phyloP scores from a whole-genome alignment of 2,329 filamentous ascomycete genomes.

The Ophiostoma angusticollis region DNA sequence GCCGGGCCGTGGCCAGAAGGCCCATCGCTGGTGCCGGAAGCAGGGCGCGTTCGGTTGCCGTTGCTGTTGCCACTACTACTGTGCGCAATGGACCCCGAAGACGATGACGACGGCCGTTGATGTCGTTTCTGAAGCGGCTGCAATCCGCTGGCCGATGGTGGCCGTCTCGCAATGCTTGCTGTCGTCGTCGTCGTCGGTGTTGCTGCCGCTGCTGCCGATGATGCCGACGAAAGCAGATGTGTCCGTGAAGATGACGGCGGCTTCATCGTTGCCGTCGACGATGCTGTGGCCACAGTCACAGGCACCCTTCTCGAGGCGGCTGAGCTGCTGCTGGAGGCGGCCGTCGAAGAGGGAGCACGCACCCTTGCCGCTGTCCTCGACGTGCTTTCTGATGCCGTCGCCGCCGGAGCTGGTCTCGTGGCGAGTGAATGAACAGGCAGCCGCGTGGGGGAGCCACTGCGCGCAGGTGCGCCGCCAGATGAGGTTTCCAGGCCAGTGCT shows the following conservation, averaged over 20 bases:
- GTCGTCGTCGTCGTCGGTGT: slow-evolving; percentile 6
- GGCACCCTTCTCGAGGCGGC: neutral
- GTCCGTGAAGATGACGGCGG: slow-evolving; percentile 8
- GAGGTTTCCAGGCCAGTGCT: too few relatives aligned
- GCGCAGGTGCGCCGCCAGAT: too few relatives aligned
- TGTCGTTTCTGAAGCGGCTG: too few relatives aligned
- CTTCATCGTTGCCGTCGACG: neutral
- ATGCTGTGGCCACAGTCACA: neutral
- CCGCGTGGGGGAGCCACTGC: slow-evolving; percentile 35
- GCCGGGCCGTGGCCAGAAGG: slow-evolving; percentile 7
- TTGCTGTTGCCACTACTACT: neutral
- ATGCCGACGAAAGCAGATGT: neutral
- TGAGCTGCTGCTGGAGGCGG: neutral
- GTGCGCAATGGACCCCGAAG: neutral
- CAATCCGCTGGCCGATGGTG: slow-evolving; percentile 11
- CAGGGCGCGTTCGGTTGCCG: neutral
- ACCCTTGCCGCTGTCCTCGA: too few relatives aligned
- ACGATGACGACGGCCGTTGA: neutral
- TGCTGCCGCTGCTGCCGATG: neutral
- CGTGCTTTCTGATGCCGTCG: too few relatives aligned
- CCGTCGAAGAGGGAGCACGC: too few relatives aligned
- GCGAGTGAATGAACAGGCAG: too few relatives aligned
- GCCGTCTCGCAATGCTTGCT: slow-evolving; percentile 12
- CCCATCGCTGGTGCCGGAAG: neutral
- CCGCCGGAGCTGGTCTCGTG: too few relatives aligned